phyloP scores from a whole-genome alignment of 208 protist genomes.

The Crithidia bombi region DNA sequence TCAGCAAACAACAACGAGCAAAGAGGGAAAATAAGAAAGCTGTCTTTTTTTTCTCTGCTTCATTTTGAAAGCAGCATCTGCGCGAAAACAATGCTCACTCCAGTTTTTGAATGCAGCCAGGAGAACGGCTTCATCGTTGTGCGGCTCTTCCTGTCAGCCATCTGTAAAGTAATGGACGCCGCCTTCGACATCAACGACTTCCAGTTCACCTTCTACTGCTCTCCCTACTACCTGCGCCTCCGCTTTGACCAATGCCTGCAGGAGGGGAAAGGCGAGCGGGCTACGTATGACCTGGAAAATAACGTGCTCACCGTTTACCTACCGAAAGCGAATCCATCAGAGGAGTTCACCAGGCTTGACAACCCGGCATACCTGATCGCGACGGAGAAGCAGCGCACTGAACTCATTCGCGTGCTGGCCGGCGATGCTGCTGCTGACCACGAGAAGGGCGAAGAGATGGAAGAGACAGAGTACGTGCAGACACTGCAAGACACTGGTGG shows the following conservation, averaged over 20 bases:
- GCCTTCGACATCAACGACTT: conserved; percentile 81
- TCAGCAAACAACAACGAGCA: too few species aligned
- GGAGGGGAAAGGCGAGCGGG: conserved; percentile 76
- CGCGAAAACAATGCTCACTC: conserved; percentile 94
- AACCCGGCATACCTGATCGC: conserved; percentile 87
- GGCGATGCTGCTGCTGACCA: background rate
- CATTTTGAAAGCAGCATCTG: too few species aligned
- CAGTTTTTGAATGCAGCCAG: conserved; percentile 82
- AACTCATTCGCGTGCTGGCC: conserved; percentile 52
- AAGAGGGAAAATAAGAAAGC: too few species aligned
- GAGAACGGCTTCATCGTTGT: conserved; percentile 85
- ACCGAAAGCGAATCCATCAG: conserved; percentile 73
- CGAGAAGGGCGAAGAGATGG: conserved; percentile 43
- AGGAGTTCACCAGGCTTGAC: conserved; percentile 84
- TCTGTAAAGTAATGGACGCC: conserved; percentile 81
- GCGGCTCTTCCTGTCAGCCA: conserved; percentile 65
- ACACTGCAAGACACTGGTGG: conserved; percentile 28
- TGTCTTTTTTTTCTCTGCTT: too few species aligned
- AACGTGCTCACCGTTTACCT: conserved; percentile 79
- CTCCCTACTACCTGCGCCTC: conserved; percentile 90
- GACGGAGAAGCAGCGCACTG: conserved; percentile 74
- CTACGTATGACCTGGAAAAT: conserved; percentile 81
- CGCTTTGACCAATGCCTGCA: conserved; percentile 79
- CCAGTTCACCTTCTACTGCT: conserved; percentile 90
- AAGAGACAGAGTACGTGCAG: conserved; percentile 84